phyloP scores from a whole-genome alignment of 1,284 basidiomycete genomes.

The Pyrrhoderma lamaoense region DNA sequence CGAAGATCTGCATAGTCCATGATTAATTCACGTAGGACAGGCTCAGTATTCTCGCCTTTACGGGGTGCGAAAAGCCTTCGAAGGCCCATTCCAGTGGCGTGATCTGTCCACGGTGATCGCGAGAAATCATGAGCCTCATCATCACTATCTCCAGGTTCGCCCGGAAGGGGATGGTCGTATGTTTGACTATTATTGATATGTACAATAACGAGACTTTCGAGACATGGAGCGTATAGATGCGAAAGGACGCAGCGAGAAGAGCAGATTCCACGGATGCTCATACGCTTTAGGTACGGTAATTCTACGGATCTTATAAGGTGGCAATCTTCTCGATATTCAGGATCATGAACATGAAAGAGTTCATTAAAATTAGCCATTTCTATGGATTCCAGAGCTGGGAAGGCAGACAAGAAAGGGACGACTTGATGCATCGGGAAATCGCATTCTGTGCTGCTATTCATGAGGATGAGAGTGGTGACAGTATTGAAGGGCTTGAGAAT shows the following conservation, averaged over 20 bases:
- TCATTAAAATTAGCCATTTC: constrained; percentile 44
- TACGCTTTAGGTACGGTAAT: constrained; percentile 45
- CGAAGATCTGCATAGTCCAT: constrained; percentile 77
- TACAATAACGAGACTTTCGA: constrained; percentile 52
- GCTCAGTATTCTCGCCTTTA: constrained; percentile 35
- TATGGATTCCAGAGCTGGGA: constrained; percentile 52
- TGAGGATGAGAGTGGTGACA: constrained; percentile 21
- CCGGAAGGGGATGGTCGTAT: constrained; percentile 32
- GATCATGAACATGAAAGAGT: constrained; percentile 28
- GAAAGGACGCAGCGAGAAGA: constrained; percentile 57
- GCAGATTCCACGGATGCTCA: constrained; percentile 52
- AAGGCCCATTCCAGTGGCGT: constrained; percentile 71
- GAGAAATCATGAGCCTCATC: constrained; percentile 67
- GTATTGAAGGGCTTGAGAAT: constrained; percentile 28
- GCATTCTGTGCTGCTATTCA: constrained; percentile 25
- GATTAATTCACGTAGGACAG: constrained; percentile 54
- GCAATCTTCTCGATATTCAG: constrained; percentile 19
- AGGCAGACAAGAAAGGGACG: constrained; percentile 48
- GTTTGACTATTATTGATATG: constrained; percentile 52
- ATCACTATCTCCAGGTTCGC: constrained; percentile 58
- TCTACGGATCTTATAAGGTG: constrained; percentile 27
- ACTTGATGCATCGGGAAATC: constrained; percentile 31
- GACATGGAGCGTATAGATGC: constrained; percentile 46
- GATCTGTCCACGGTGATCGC: constrained; percentile 67
- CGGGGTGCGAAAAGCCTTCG: constrained; percentile 43